These are phyloP conservation scores for Linanthus parryae DNA, from an alignment of 148 eudicot genomes.

Conservation along the genomic window DNA sequence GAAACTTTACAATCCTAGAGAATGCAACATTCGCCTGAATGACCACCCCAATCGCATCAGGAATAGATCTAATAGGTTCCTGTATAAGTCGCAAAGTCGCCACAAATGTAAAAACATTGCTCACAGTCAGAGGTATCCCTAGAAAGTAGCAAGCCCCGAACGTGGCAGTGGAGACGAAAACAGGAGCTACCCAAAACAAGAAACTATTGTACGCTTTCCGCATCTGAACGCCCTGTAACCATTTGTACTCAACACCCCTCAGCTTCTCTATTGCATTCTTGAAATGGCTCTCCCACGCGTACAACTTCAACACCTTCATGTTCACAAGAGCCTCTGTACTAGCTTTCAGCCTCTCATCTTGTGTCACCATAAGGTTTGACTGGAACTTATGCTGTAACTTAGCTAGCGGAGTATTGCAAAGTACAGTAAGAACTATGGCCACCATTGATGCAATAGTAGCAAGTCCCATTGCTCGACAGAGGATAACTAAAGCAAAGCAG, in stretches of 20 bases:
- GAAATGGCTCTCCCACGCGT: constrained; percentile 91
- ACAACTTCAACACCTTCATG: constrained; percentile 82
- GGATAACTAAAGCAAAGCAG: constrained; percentile 39
- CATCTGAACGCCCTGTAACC: constrained; percentile 61
- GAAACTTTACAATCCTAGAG: constrained; percentile 57
- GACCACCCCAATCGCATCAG: constrained; percentile 74
- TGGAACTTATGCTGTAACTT: constrained; percentile 42
- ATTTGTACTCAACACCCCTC: constrained; percentile 54
- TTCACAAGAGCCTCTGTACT: constrained; percentile 57
- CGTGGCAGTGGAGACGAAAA: constrained; percentile 74
- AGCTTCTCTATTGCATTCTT: constrained; percentile 51
- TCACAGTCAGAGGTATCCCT: constrained; percentile 56
- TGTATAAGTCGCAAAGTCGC: constrained; percentile 85
- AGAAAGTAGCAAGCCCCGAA: constrained; percentile 78
- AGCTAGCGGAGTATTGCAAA: constrained; percentile 56
- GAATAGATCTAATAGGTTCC: constrained; percentile 76
- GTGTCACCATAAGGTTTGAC: constrained; percentile 44
- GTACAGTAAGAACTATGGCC: constrained; percentile 46
- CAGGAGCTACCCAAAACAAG: constrained; percentile 83
- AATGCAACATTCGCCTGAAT: constrained; percentile 94
- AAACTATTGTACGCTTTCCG: constrained; percentile 54
- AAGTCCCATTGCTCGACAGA: constrained; percentile 32
- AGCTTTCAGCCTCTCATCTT: constrained; percentile 48
- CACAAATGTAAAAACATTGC: constrained; percentile 87
- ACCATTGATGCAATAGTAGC: constrained; percentile 39